Conservation (phyloP, 495 filamentous ascomycete genomes). For the Lasiosphaeria ovina region DNA sequence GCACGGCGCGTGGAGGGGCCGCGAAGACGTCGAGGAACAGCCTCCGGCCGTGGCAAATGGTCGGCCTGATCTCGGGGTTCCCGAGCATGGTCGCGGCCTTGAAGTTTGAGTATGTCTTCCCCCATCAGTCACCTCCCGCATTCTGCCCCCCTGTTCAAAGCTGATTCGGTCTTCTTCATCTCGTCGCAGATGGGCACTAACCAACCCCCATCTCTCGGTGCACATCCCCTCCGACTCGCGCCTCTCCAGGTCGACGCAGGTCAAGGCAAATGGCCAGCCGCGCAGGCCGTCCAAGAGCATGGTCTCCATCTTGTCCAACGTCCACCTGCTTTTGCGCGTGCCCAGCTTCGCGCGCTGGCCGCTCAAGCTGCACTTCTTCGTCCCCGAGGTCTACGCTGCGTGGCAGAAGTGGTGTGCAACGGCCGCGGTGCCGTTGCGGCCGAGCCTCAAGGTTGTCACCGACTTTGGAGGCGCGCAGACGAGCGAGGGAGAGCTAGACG, state of each 20-base stretch:
- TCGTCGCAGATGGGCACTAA: constrained; percentile 79
- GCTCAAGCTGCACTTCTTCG: constrained; percentile 79
- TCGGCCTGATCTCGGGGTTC: constrained; percentile 82
- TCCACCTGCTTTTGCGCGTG: constrained; percentile 76
- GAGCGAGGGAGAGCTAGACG: neutral
- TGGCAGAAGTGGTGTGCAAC: constrained; percentile 65
- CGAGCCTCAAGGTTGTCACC: constrained; percentile 52
- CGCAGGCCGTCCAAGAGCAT: constrained; percentile 57
- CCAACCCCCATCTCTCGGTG: constrained; percentile 70
- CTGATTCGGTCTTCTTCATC: neutral
- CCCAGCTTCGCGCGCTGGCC: constrained; percentile 78
- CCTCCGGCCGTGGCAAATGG: constrained; percentile 93
- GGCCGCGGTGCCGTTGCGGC: constrained; percentile 46
- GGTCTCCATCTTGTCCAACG: constrained; percentile 62
- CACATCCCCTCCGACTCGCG: constrained; percentile 64
- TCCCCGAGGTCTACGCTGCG: constrained; percentile 58
- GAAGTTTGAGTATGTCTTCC: constrained; percentile 81
- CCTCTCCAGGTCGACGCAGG: constrained; percentile 38
- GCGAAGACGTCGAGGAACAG: constrained; percentile 61
- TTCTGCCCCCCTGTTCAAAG: neutral
- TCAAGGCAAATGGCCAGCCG: constrained; percentile 43
- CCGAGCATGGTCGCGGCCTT: constrained; percentile 80
- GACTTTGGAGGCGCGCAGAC: constrained; percentile 42
- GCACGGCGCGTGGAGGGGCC: constrained; percentile 73
- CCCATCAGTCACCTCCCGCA: neutral